A percentile compares a stretch with the other conserved stretches of the same genome.
Evolutionary conservation across 768 basidiomycete genomes (phyloP).

Genomic region (Amanita inopinata): DNA sequence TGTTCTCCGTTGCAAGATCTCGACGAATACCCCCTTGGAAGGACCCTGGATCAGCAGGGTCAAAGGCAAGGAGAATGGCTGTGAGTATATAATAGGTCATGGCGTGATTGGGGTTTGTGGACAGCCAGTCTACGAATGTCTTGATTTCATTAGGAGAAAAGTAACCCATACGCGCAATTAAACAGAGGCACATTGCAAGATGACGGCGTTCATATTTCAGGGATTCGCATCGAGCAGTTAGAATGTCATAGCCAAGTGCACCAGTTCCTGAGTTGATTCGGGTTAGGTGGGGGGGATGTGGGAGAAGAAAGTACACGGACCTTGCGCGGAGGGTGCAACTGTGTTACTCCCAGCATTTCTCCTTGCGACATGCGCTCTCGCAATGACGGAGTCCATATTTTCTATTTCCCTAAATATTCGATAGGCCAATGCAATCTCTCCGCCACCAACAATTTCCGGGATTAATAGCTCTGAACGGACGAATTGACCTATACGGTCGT

Average conservation of each 20-base stretch:
- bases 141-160: slow-evolving; percentile 53
- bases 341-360: slow-evolving; percentile 60
- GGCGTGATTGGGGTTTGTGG: slow-evolving; percentile 51
- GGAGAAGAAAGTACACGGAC: slow-evolving; percentile 29
- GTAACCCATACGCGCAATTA: slow-evolving; percentile 54
- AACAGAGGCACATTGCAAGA: slow-evolving; percentile 53
- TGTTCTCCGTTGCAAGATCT: slow-evolving; percentile 34
- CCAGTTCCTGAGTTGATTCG: slow-evolving; percentile 26
- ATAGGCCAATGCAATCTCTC: slow-evolving; percentile 36
- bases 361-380: slow-evolving; percentile 43
- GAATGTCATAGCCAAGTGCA: slow-evolving; percentile 54
- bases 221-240: slow-evolving; percentile 60
- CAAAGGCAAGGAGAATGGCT: slow-evolving; percentile 54
- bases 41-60: slow-evolving; percentile 49
- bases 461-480: slow-evolving; percentile 46
- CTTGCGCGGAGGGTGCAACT: slow-evolving; percentile 41
- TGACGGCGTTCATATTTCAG: slow-evolving; percentile 65
- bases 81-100: slow-evolving; percentile 64
- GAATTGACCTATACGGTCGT: slow-evolving; percentile 44
- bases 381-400: slow-evolving; percentile 40
- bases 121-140: slow-evolving; percentile 62
- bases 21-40: slow-evolving; percentile 35
- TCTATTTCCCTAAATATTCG: slow-evolving; percentile 61
- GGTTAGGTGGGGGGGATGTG: background rate
- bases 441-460: slow-evolving; percentile 20